phyloP scores from a whole-genome alignment of 805 yeast species.

The Saccharomycopsis schoenii region DNA sequence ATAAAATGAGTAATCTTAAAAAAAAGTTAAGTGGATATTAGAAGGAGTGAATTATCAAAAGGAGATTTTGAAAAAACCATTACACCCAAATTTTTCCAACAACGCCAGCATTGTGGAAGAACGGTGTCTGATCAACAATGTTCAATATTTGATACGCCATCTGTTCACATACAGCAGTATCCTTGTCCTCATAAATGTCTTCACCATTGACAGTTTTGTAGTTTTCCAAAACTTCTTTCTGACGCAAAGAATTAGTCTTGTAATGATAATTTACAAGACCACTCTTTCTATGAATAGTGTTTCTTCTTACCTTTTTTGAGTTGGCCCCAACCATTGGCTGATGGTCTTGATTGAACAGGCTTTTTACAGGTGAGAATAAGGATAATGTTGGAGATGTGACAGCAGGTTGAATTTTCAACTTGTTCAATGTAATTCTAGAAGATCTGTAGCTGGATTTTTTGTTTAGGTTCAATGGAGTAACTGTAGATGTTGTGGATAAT shows the following conservation, averaged over 20 bases:
- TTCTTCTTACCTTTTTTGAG: not conserved
- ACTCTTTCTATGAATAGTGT: not conserved
- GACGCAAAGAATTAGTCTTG: not conserved
- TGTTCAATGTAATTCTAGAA: conserved; percentile 13
- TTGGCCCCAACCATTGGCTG: not conserved
- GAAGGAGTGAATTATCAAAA: not conserved
- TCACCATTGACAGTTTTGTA: not conserved
- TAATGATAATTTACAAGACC: not conserved
- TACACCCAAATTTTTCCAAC: not conserved
- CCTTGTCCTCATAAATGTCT: not conserved
- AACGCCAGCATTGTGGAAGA: not conserved
- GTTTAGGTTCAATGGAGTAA: conserved; percentile 8
- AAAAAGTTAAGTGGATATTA: not conserved
- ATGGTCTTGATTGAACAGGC: not conserved
- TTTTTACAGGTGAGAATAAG: conserved; percentile 16
- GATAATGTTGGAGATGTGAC: conserved; percentile 12
- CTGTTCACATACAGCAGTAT: not conserved
- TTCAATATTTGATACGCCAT: conserved; percentile 1
- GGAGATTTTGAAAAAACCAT: not conserved
- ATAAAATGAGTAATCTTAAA: not conserved
- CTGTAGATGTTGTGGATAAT: conserved; percentile 15
- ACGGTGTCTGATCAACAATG: not conserved
- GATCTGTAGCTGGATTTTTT: conserved; percentile 6
- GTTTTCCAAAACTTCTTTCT: not conserved
- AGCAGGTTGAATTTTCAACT: conserved; percentile 2